phyloP scores from a whole-genome alignment of 305 asterid genomes.

The Rubia balearica region DNA sequence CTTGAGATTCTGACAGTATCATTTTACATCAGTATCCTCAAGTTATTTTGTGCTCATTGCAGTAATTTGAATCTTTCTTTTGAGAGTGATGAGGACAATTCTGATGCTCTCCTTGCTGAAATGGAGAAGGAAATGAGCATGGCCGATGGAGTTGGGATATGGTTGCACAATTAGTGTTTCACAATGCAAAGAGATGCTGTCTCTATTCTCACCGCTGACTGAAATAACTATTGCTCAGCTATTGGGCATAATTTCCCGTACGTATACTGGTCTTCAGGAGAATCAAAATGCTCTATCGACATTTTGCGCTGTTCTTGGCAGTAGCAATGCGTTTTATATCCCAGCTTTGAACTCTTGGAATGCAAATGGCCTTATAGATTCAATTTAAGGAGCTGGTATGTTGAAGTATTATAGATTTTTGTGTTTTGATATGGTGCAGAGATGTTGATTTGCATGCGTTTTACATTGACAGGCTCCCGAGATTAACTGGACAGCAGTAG shows the following conservation, averaged over 20 bases:
- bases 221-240: constrained; percentile 72
- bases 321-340: constrained; percentile 37
- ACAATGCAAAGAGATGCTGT: constrained; percentile 79
- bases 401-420: constrained; percentile 9
- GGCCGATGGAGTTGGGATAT: constrained; percentile 91
- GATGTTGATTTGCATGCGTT: constrained; percentile 3
- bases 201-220: constrained; percentile 69
- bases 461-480: constrained; percentile 56
- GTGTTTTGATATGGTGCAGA: background rate
- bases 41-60: constrained; percentile 14
- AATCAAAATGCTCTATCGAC: constrained; percentile 60
- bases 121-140: constrained; percentile 93
- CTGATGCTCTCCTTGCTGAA: constrained; percentile 79
- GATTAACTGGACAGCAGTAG: constrained; percentile 66
- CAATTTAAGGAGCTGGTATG: constrained; percentile 85
- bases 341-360: constrained; percentile 65
- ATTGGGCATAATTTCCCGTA: constrained; percentile 69
- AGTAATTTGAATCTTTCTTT: constrained; percentile 52
- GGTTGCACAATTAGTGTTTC: constrained; percentile 70
- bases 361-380: constrained; percentile 68
- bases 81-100: constrained; percentile 66
- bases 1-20: background rate
- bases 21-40: background rate
- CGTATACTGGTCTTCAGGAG: constrained; percentile 65
- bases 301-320: constrained; percentile 69